Conservation (phyloP, 1,284 basidiomycete genomes). For the Coniophora puteana region DNA sequence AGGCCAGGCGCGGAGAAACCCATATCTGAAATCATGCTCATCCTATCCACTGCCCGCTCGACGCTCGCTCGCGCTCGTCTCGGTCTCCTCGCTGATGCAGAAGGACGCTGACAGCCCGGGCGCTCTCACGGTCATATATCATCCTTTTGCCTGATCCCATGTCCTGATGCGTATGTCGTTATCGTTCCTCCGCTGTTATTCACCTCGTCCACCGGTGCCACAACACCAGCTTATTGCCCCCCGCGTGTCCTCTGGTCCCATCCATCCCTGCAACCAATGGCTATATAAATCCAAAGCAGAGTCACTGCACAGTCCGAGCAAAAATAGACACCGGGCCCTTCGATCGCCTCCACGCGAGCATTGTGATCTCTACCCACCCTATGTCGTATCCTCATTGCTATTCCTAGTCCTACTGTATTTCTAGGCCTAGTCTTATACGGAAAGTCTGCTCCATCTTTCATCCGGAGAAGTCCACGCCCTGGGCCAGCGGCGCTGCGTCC, state of each 20-base stretch:
- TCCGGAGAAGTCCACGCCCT: slow-evolving; percentile 81
- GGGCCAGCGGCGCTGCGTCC: slow-evolving; percentile 83
- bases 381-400: slow-evolving; percentile 1
- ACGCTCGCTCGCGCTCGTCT: slow-evolving; percentile 7
- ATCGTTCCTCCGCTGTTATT: background rate
- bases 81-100: slow-evolving; percentile 11
- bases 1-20: slow-evolving; percentile 5
- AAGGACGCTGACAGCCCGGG: slow-evolving; percentile 9
- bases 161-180: slow-evolving; percentile 17
- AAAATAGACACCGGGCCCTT: too few species aligned
- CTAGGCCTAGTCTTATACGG: too few species aligned
- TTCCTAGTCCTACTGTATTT: background rate
- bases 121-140: slow-evolving; percentile 33
- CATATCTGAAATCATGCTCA: slow-evolving; percentile 17
- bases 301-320: too few species aligned
- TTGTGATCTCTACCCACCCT: background rate
- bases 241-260: slow-evolving; percentile 9
- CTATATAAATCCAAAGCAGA: too few species aligned
- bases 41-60: slow-evolving; percentile 13
- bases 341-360: slow-evolving; percentile 13
- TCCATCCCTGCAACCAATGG: slow-evolving; percentile 9
- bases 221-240: background rate
- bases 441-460: slow-evolving; percentile 30
- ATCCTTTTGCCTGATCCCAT: slow-evolving; percentile 29
- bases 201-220: background rate